phyloP scores from a whole-genome alignment of 2,329 filamentous ascomycete genomes.

The Corynespora cassiicola region DNA sequence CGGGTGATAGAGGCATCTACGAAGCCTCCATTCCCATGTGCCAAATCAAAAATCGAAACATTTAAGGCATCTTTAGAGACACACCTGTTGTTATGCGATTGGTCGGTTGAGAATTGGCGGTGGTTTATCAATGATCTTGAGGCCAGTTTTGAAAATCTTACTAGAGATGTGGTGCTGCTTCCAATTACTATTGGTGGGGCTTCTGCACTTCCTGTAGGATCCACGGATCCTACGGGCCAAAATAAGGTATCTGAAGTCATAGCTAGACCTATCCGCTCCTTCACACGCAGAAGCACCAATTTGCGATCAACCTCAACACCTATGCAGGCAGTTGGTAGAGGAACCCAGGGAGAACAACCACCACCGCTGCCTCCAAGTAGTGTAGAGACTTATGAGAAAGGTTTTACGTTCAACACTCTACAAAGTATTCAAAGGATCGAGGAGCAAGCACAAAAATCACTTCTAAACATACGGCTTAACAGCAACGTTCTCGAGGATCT shows the following conservation, averaged over 20 bases:
- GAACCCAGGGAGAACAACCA: constrained; percentile 4
- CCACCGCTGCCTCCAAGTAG: constrained; percentile 3
- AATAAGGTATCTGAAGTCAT: too few species aligned
- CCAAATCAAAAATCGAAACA: constrained; percentile 4
- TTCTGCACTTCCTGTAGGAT: constrained; percentile 3
- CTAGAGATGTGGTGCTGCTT: constrained; percentile 12
- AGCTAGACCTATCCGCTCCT: constrained; percentile 5
- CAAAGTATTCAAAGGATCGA: constrained; percentile 43
- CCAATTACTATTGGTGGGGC: constrained; percentile 4
- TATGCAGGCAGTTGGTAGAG: background rate
- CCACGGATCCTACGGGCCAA: constrained; percentile 1
- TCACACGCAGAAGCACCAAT: constrained; percentile 4
- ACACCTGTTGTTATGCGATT: constrained; percentile 44
- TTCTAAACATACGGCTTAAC: constrained; percentile 41
- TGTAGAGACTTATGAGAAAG: constrained; percentile 6
- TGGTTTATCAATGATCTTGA: constrained; percentile 51
- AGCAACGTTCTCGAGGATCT: constrained; percentile 33
- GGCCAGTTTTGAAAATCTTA: constrained; percentile 28
- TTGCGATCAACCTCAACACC: too few species aligned
- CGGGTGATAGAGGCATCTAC: constrained; percentile 28
- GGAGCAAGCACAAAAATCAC: constrained; percentile 45
- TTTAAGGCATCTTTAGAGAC: constrained; percentile 31
- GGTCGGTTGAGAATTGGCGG: constrained; percentile 51
- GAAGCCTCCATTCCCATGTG: too few species aligned
- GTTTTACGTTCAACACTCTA: constrained; percentile 38